Conservation (phyloP, 2,329 filamentous ascomycete genomes). For the Sporothrix curviconia region DNA sequence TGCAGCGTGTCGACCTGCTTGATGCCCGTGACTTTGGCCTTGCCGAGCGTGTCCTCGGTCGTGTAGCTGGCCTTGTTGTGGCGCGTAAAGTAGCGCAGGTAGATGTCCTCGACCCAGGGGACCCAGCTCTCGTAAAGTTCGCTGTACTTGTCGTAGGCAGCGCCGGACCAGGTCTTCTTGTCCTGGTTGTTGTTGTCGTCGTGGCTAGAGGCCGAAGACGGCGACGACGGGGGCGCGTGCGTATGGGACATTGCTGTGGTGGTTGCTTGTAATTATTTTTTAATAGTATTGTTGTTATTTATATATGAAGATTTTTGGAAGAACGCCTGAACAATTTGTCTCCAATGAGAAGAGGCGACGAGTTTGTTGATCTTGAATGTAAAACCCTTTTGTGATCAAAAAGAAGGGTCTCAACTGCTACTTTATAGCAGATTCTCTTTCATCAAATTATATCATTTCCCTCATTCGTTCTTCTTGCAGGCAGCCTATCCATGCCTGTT, state of each 20-base stretch:
- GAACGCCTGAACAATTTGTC: too few relatives aligned
- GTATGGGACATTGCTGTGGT: background rate
- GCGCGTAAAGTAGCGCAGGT: slow-evolving; percentile 65
- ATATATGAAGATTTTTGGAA: background rate
- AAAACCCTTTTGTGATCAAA: slow-evolving; percentile 6
- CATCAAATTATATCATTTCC: too few relatives aligned
- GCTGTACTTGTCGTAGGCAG: slow-evolving; percentile 59
- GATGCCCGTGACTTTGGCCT: slow-evolving; percentile 63
- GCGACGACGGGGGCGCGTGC: background rate
- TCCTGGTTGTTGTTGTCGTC: background rate
- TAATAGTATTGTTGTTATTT: background rate
- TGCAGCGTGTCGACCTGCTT: slow-evolving; percentile 62
- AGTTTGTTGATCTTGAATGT: too few relatives aligned
- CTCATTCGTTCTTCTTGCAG: too few relatives aligned
- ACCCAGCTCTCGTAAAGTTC: slow-evolving; percentile 68
- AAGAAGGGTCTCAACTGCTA: too few relatives aligned
- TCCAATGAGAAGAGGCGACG: too few relatives aligned
- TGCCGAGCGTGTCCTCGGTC: slow-evolving; percentile 60
- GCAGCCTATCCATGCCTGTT: too few relatives aligned
- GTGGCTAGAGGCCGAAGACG: background rate
- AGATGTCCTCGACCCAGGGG: slow-evolving; percentile 69
- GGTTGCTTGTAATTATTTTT: background rate
- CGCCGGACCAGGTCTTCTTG: slow-evolving; percentile 33
- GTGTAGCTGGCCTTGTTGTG: slow-evolving; percentile 71
- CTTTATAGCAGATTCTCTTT: too few relatives aligned